Evolutionary conservation across 1,284 basidiomycete species (phyloP).

Genomic region (Leccinum huronense): DNA sequence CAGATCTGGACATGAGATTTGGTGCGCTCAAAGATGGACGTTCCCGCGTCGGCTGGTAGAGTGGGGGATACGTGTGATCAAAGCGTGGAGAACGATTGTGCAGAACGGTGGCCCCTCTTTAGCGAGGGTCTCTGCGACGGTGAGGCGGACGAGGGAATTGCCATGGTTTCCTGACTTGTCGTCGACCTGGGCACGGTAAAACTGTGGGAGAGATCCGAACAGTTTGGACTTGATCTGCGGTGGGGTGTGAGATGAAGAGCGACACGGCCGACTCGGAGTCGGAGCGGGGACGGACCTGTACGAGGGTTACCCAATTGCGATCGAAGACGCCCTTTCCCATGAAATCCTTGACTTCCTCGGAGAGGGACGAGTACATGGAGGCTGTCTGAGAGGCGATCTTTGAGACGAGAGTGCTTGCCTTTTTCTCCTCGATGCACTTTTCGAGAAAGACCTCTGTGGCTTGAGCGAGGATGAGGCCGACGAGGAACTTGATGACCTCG

Average conservation of each 20-base stretch:
- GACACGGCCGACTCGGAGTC: not conserved
- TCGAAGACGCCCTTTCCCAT: constrained; percentile 95
- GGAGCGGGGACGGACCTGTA: constrained; percentile 65
- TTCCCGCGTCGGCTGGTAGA: constrained; percentile 84
- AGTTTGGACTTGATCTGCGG: constrained; percentile 85
- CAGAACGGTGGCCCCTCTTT: constrained; percentile 79
- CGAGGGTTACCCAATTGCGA: constrained; percentile 86
- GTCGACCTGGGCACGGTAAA: constrained; percentile 83
- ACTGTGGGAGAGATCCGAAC: constrained; percentile 85
- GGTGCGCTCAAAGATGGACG: constrained; percentile 76
- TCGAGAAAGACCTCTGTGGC: constrained; percentile 97
- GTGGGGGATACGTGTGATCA: constrained; percentile 79
- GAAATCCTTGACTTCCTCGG: constrained; percentile 93
- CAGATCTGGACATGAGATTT: constrained; percentile 82
- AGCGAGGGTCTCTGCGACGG: constrained; percentile 74
- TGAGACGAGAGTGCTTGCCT: constrained; percentile 73
- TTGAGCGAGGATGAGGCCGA: constrained; percentile 87
- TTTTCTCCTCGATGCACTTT: constrained; percentile 91
- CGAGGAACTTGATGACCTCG: constrained; percentile 92
- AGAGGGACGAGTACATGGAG: constrained; percentile 73
- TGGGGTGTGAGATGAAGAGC: not conserved
- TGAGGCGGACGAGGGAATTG: constrained; percentile 80
- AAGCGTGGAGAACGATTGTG: constrained; percentile 69
- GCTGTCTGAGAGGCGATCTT: constrained; percentile 88
- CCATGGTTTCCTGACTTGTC: constrained; percentile 79